A percentile compares a stretch with the other conserved stretches of the same genome.
These are phyloP conservation scores for Sporothrix schenckii DNA, from an alignment of 2,329 filamentous ascomycete species.

Conservation along the genomic window DNA sequence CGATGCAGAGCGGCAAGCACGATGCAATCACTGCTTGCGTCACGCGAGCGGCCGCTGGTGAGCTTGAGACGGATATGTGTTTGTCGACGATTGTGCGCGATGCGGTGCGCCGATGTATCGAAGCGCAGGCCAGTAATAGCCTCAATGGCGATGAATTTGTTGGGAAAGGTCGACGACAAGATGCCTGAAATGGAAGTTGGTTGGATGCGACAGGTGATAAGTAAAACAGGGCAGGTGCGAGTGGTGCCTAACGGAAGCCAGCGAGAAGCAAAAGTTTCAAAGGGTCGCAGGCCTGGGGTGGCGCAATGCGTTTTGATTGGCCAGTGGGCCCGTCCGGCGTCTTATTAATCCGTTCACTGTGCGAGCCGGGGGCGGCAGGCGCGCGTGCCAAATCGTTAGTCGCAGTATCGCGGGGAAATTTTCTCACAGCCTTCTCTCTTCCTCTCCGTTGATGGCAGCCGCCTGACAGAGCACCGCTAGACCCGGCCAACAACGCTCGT, in stretches of 20 bases:
- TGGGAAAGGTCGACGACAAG: not conserved
- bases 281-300: not conserved
- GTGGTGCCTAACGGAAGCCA: not conserved
- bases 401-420: slow-evolving; percentile 28
- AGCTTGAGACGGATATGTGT: not conserved
- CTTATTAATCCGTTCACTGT: slow-evolving; percentile 27
- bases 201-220: not conserved
- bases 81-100: not conserved
- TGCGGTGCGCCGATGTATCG: not conserved
- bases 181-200: slow-evolving; percentile 2
- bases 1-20: not conserved
- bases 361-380: slow-evolving; percentile 24
- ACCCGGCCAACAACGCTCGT: not conserved
- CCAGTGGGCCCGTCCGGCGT: not conserved
- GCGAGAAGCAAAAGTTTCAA: not conserved
- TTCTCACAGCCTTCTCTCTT: slow-evolving; percentile 28
- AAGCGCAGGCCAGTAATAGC: not conserved
- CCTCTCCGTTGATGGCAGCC: slow-evolving; percentile 12
- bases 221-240: not conserved
- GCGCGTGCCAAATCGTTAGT: slow-evolving; percentile 15
- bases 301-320: slow-evolving; percentile 15
- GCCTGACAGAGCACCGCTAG: not conserved
- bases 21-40: not conserved
- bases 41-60: not conserved
- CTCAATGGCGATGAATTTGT: not conserved